These are phyloP conservation scores for Neophaeococcomyces aloes DNA, from an alignment of 2,329 filamentous ascomycete genomes.

Conservation along the genomic window DNA sequence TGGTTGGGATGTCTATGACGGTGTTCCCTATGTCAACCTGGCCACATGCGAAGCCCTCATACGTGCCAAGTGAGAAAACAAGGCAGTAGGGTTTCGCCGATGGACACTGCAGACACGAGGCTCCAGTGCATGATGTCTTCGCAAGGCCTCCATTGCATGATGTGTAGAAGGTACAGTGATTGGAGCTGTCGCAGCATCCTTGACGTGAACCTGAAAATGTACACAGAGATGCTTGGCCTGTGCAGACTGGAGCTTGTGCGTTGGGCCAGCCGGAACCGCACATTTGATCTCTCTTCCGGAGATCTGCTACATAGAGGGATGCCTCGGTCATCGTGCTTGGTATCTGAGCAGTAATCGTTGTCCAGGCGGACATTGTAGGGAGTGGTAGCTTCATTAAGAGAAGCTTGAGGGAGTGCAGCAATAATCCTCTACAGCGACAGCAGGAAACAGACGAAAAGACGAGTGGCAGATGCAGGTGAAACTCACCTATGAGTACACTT, in stretches of 20 bases:
- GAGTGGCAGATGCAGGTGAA: too few species aligned
- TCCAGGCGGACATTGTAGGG: neutral
- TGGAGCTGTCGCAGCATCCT: neutral
- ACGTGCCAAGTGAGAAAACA: neutral
- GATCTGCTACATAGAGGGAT: neutral
- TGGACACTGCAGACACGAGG: slow-evolving; percentile 2
- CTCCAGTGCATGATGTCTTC: neutral
- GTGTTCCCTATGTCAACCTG: neutral
- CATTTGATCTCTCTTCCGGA: neutral
- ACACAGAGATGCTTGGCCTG: neutral
- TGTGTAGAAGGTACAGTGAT: slow-evolving; percentile 1
- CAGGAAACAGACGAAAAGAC: too few species aligned
- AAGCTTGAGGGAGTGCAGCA: too few species aligned
- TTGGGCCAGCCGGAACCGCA: neutral
- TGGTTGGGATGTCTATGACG: neutral
- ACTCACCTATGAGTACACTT: too few species aligned
- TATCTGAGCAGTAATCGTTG: neutral
- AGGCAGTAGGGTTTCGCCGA: neutral
- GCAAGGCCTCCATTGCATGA: slow-evolving; percentile 1
- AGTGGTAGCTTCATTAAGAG: neutral
- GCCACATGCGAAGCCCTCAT: slow-evolving; percentile 3
- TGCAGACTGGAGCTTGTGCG: neutral
- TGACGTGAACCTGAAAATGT: neutral
- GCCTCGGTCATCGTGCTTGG: neutral
- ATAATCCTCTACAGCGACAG: too few species aligned